A percentile compares a stretch with the other conserved stretches of the same genome.
Conservation (phyloP, 208 protist genomes). For the Trypanosoma caninum region DNA sequence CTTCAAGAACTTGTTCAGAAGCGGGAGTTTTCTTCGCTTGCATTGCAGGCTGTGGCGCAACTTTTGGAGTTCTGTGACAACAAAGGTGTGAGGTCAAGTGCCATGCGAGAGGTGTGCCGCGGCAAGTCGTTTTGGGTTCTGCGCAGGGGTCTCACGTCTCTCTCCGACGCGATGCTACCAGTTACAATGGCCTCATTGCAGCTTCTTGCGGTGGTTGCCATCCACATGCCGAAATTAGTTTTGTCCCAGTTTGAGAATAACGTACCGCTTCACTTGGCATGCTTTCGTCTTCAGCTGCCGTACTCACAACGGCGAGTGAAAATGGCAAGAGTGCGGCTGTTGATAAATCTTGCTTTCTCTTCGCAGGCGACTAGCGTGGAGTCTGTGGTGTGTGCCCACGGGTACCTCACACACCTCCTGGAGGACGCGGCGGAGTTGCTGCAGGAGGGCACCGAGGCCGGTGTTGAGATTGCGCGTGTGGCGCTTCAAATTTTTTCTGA, state of each 20-base stretch:
- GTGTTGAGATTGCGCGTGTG: conserved; percentile 37
- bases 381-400: conserved; percentile 64
- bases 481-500: conserved; percentile 60
- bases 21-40: conserved; percentile 35
- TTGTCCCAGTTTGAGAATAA: conserved; percentile 63
- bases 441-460: conserved; percentile 67
- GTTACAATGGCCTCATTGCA: conserved; percentile 49
- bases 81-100: conserved; percentile 22
- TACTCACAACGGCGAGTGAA: conserved; percentile 82
- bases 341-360: conserved; percentile 61
- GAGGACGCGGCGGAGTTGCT: conserved; percentile 84
- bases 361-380: conserved; percentile 34
- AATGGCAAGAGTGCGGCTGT: conserved; percentile 47
- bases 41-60: conserved; percentile 40
- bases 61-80: conserved; percentile 41
- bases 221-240: conserved; percentile 55
- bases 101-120: conserved; percentile 67
- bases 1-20: conserved; percentile 40
- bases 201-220: conserved; percentile 54
- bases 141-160: conserved; percentile 37
- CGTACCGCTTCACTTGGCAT: conserved; percentile 66
- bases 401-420: conserved; percentile 75
- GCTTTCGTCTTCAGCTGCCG: conserved; percentile 72
- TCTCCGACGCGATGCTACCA: conserved; percentile 50
- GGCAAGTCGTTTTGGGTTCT: conserved; percentile 52